Conservation (phyloP, 2,329 filamentous ascomycete species). For the Fusarium chaquense region DNA sequence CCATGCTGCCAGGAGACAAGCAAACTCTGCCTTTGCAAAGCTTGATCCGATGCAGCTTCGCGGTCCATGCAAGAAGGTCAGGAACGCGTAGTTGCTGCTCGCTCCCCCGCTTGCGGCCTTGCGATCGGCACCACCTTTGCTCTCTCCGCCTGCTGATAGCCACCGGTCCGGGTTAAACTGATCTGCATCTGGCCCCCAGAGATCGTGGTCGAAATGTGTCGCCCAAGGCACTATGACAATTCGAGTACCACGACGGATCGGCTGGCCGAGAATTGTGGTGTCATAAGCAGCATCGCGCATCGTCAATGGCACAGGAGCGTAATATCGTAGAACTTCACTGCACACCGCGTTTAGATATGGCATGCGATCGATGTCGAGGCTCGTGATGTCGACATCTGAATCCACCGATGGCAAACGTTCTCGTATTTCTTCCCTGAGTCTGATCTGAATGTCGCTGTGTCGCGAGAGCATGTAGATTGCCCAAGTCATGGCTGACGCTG, state of each 20-base stretch:
- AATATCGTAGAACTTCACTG: slow-evolving; percentile 80
- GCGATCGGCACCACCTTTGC: slow-evolving; percentile 49
- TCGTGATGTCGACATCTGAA: slow-evolving; percentile 53
- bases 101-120: slow-evolving; percentile 75
- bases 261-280: slow-evolving; percentile 73
- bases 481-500: slow-evolving; percentile 81
- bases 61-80: slow-evolving; percentile 89
- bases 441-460: slow-evolving; percentile 72
- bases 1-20: slow-evolving; percentile 81
- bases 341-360: slow-evolving; percentile 85
- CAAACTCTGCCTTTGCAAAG: slow-evolving; percentile 88
- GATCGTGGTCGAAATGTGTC: slow-evolving; percentile 73
- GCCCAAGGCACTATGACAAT: slow-evolving; percentile 75
- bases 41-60: slow-evolving; percentile 85
- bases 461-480: slow-evolving; percentile 76
- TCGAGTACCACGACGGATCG: slow-evolving; percentile 76
- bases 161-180: slow-evolving; percentile 85
- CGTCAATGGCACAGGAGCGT: slow-evolving; percentile 77
- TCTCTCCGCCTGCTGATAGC: slow-evolving; percentile 63
- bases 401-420: slow-evolving; percentile 65
- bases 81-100: slow-evolving; percentile 78
- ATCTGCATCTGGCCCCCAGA: slow-evolving; percentile 82
- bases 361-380: slow-evolving; percentile 74
- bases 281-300: slow-evolving; percentile 73
- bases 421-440: slow-evolving; percentile 76